Conservation (phyloP, 2,329 filamentous ascomycete species). For the Annulohypoxylon truncatum region DNA sequence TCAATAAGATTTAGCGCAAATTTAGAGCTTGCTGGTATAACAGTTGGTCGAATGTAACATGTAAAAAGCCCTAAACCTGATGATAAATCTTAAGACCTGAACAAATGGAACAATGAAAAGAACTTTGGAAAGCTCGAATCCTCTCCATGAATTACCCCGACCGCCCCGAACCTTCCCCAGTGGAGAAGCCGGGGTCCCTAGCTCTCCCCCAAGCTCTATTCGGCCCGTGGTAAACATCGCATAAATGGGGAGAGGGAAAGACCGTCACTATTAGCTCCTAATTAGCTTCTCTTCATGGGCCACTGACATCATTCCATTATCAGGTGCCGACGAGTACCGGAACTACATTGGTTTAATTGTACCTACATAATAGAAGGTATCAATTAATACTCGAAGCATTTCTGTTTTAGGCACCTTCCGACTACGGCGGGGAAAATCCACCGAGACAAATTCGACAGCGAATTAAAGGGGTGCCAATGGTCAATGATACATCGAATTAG, state of each 20-base stretch:
- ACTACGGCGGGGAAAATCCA: slow-evolving; percentile 1
- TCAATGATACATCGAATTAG: slow-evolving; percentile 16
- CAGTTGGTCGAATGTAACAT: slow-evolving; percentile 5
- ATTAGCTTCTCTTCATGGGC: slow-evolving; percentile 18
- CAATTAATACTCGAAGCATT: slow-evolving; percentile 10
- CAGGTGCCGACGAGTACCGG: slow-evolving; percentile 22
- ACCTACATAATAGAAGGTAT: neutral
- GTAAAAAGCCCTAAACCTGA: slow-evolving; percentile 4
- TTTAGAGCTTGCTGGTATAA: neutral
- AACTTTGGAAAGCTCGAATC: neutral
- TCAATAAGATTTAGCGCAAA: neutral
- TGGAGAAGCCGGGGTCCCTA: slow-evolving; percentile 21
- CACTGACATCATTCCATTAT: slow-evolving; percentile 39
- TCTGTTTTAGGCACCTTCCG: slow-evolving; percentile 3
- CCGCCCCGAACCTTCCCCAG: slow-evolving; percentile 26
- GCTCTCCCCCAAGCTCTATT: slow-evolving; percentile 38
- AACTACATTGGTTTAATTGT: neutral
- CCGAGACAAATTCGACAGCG: slow-evolving; percentile 32
- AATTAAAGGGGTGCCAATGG: slow-evolving; percentile 1
- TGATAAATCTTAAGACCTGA: slow-evolving; percentile 7
- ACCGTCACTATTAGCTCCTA: slow-evolving; percentile 18
- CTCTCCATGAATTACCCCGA: slow-evolving; percentile 33
- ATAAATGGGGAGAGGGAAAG: slow-evolving; percentile 27
- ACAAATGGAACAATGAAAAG: slow-evolving; percentile 6
- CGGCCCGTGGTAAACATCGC: slow-evolving; percentile 37